Evolutionary conservation across 2,329 filamentous ascomycete species (phyloP).

Genomic region (Kalmusia sp.): DNA sequence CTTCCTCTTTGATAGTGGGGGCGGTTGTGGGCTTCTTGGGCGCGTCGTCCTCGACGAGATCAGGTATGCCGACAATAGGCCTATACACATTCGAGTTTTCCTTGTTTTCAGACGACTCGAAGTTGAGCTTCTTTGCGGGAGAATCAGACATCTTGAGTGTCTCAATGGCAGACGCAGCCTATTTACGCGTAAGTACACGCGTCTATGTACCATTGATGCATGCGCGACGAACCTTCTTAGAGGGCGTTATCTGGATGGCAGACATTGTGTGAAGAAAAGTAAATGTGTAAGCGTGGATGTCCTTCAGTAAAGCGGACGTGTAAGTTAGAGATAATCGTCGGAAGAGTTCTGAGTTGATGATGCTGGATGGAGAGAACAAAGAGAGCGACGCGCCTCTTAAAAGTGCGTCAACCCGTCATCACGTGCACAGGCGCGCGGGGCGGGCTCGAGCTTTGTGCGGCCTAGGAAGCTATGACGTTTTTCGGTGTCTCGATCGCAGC

Average conservation of each 20-base stretch:
- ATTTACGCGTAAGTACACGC: conserved; percentile 47
- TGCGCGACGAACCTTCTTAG: conserved; percentile 68
- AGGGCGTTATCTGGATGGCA: conserved; percentile 72
- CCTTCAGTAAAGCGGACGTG: conserved; percentile 20
- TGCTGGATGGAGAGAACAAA: conserved; percentile 27
- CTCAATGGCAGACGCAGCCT: conserved; percentile 89
- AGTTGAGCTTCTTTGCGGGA: conserved; percentile 87
- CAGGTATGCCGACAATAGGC: conserved; percentile 60
- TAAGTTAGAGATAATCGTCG: conserved; percentile 22
- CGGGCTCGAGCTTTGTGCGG: conserved; percentile 19
- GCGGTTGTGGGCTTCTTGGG: conserved; percentile 62
- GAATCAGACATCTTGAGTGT: conserved; percentile 88
- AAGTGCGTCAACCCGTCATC: conserved; percentile 22
- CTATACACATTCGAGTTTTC: conserved; percentile 82
- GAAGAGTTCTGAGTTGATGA: conserved; percentile 28
- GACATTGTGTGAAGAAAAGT: conserved; percentile 67
- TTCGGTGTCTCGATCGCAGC: conserved; percentile 16
- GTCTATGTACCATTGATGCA: conserved; percentile 37
- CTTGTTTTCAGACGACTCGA: conserved; percentile 73
- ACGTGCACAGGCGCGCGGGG: conserved; percentile 30
- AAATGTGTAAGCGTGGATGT: conserved; percentile 13
- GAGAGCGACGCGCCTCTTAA: conserved; percentile 33
- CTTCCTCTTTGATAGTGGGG: conserved; percentile 65
- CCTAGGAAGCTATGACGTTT: conserved; percentile 39
- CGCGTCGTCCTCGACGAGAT: conserved; percentile 42